Percentiles rank a stretch among this genome's conserved stretches.
phyloP scores from a whole-genome alignment of 208 protist genomes.

The Leishmania tropica region DNA sequence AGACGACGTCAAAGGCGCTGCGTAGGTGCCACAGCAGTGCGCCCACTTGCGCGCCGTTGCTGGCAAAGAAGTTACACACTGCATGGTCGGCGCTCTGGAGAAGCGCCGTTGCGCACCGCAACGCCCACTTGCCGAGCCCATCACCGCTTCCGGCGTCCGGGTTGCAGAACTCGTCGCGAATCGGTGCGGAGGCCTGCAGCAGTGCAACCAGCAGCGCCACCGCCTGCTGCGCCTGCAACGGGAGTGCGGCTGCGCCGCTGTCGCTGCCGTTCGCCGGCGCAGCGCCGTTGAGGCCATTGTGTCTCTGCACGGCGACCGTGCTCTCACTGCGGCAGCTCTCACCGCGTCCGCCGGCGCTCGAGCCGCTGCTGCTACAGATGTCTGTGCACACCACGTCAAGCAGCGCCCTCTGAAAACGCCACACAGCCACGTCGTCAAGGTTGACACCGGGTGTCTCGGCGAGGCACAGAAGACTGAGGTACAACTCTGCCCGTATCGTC shows the following conservation, averaged over 20 bases:
- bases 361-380: slow-evolving; percentile 23
- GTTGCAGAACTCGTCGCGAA: slow-evolving; percentile 74
- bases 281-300: not conserved
- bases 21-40: slow-evolving; percentile 50
- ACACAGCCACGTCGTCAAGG: slow-evolving; percentile 69
- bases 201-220: slow-evolving; percentile 64
- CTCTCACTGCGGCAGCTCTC: not conserved
- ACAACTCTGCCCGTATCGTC: slow-evolving; percentile 54
- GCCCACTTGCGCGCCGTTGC: slow-evolving; percentile 30
- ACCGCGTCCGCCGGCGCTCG: not conserved
- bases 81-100: slow-evolving; percentile 59
- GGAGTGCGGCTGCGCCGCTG: not conserved
- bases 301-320: not conserved
- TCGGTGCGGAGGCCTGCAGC: slow-evolving; percentile 56
- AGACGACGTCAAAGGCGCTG: slow-evolving; percentile 64
- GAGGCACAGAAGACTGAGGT: slow-evolving; percentile 57
- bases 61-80: slow-evolving; percentile 45
- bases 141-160: slow-evolving; percentile 21
- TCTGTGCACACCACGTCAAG: slow-evolving; percentile 67
- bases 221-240: slow-evolving; percentile 31
- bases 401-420: slow-evolving; percentile 59
- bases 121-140: slow-evolving; percentile 35
- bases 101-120: slow-evolving; percentile 52
- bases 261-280: not conserved
- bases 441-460: slow-evolving; percentile 57